phyloP scores from a whole-genome alignment of 2,329 filamentous ascomycete genomes.

The Arachnopeziza araneosa region DNA sequence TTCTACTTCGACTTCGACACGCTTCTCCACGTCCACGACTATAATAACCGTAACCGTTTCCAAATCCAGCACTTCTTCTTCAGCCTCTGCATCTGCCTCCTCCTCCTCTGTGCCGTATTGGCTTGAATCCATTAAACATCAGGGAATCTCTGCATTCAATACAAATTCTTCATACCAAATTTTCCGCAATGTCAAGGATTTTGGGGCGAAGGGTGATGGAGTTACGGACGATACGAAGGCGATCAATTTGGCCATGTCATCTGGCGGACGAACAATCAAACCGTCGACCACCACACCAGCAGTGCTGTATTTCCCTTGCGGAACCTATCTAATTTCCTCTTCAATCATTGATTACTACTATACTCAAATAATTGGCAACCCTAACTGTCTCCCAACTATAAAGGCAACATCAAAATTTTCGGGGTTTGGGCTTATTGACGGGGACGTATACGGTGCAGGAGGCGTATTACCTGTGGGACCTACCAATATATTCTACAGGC shows the following conservation, averaged over 20 bases:
- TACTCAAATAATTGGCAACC: slow-evolving; percentile 26
- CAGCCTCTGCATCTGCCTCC: not conserved
- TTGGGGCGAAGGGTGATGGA: not conserved
- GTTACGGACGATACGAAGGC: not conserved
- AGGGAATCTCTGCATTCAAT: not conserved
- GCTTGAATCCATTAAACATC: not conserved
- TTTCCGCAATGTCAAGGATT: slow-evolving; percentile 2
- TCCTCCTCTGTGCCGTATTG: not conserved
- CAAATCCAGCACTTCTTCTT: not conserved
- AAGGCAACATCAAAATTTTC: slow-evolving; percentile 65
- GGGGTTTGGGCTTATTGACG: slow-evolving; percentile 75
- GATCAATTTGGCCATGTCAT: not conserved
- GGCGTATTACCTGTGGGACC: not conserved
- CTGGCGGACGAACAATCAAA: slow-evolving; percentile 40
- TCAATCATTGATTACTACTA: slow-evolving; percentile 23
- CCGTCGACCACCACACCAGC: slow-evolving; percentile 43
- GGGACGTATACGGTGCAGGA: slow-evolving; percentile 47
- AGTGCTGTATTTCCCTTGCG: slow-evolving; percentile 23
- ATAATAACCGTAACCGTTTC: not conserved
- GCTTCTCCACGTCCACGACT: not conserved
- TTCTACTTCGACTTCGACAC: not conserved
- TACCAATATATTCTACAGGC: not conserved
- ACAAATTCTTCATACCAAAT: not conserved
- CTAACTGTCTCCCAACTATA: slow-evolving; percentile 55
- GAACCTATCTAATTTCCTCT: slow-evolving; percentile 24